phyloP scores from a whole-genome alignment of 495 filamentous ascomycete species.

The Aspergillus saccharolyticus region DNA sequence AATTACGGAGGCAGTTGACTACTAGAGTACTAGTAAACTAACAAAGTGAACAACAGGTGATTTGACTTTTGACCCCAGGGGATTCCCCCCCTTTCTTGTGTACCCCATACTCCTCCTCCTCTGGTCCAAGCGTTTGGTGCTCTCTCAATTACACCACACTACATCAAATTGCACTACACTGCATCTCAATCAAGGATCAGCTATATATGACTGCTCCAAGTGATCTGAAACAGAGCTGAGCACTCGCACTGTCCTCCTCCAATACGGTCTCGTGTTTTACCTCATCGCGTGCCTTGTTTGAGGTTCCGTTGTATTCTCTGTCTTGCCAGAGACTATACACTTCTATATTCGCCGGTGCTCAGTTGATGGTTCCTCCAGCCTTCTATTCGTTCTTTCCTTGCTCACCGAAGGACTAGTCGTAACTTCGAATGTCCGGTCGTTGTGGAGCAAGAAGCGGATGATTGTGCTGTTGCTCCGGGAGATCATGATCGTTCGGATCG shows the following conservation, averaged over 20 bases:
- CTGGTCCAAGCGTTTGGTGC: not conserved
- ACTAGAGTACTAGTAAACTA: too few species aligned
- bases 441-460: not conserved
- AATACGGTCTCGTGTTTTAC: not conserved
- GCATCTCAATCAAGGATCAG: not conserved
- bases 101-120: not conserved
- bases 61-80: too few species aligned
- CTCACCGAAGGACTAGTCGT: not conserved
- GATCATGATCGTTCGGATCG: not conserved
- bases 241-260: not conserved
- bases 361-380: not conserved
- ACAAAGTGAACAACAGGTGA: too few species aligned
- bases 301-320: not conserved
- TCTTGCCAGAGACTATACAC: not conserved
- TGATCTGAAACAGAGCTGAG: not conserved
- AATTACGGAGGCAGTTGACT: too few species aligned
- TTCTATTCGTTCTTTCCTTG: not conserved
- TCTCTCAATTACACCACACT: not conserved
- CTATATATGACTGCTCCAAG: not conserved
- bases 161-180: not conserved
- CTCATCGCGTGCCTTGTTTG: not conserved
- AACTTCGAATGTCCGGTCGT: not conserved
- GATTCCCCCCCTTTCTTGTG: too few species aligned
- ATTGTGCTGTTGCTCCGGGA: not conserved
- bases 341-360: not conserved